phyloP scores from a whole-genome alignment of 306 rosid species.

The Acacia acuminata region DNA sequence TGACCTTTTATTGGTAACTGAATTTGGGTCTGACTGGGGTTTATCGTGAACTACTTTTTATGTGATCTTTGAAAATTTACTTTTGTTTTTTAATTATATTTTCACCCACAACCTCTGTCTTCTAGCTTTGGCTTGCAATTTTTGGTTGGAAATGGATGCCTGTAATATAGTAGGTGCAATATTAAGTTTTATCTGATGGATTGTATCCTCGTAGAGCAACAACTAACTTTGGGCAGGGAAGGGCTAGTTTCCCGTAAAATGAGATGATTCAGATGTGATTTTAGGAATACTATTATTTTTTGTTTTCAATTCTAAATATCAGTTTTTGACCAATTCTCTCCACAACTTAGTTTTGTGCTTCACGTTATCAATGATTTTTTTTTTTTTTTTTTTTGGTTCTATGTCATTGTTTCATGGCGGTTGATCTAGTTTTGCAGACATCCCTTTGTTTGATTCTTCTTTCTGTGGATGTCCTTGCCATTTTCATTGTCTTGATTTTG shows the following conservation, averaged over 20 bases:
- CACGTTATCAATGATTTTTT: slow-evolving; percentile 9
- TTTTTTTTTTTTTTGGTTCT: background rate
- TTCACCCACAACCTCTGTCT: background rate
- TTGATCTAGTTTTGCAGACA: background rate
- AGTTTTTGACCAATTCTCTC: background rate
- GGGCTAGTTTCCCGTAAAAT: slow-evolving; percentile 19
- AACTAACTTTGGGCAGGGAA: slow-evolving; percentile 38
- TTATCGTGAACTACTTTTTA: slow-evolving; percentile 7
- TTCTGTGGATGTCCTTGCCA: slow-evolving; percentile 15
- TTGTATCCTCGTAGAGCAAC: slow-evolving; percentile 34
- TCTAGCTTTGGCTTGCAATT: slow-evolving; percentile 29
- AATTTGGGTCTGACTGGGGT: slow-evolving; percentile 21
- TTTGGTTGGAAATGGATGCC: slow-evolving; percentile 22
- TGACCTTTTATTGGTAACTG: slow-evolving; percentile 15
- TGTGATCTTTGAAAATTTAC: background rate
- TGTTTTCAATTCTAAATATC: background rate
- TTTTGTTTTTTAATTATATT: background rate
- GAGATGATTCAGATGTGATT: slow-evolving; percentile 32
- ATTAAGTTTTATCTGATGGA: slow-evolving; percentile 23
- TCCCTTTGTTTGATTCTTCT: slow-evolving; percentile 10
- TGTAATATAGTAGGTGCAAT: slow-evolving; percentile 7
- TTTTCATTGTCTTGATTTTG: slow-evolving; percentile 21
- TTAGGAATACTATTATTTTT: background rate
- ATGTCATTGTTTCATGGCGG: slow-evolving; percentile 1
- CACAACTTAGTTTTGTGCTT: background rate